These are phyloP conservation scores for Botryotinia narcissicola DNA, from an alignment of 2,329 filamentous ascomycete genomes.

Conservation along the genomic window DNA sequence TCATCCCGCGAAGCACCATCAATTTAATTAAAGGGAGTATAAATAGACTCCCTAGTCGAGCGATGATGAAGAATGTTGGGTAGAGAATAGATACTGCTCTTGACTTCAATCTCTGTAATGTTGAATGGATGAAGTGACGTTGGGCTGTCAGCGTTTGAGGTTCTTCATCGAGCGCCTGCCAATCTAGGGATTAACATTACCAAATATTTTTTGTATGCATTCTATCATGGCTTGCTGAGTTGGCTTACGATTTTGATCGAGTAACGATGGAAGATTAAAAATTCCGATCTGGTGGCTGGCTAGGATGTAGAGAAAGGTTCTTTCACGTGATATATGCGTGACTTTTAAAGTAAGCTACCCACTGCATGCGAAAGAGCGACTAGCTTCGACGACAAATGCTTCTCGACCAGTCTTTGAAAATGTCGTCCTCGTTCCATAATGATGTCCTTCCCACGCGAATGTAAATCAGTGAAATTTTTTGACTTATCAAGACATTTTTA, in stretches of 20 bases:
- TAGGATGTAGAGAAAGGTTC: background rate
- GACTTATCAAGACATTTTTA: background rate
- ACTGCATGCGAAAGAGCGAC: background rate
- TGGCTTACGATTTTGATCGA: fast-evolving
- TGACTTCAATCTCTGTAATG: background rate
- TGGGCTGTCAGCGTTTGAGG: background rate
- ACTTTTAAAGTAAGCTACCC: background rate
- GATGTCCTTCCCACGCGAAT: background rate
- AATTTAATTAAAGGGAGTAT: background rate
- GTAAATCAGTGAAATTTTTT: background rate
- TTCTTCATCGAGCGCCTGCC: background rate
- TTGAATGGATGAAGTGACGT: background rate
- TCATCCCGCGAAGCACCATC: background rate
- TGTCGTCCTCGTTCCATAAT: background rate
- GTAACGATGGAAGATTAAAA: background rate
- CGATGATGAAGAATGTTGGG: background rate
- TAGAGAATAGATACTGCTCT: background rate
- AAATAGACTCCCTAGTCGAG: too few relatives aligned
- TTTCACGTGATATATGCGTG: background rate
- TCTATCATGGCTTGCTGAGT: background rate
- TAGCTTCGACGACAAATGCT: background rate
- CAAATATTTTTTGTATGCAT: fast-evolving
- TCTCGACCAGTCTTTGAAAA: background rate
- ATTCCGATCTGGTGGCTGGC: background rate
- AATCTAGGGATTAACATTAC: background rate